phyloP scores from a whole-genome alignment of 306 rosid species.

The Nissolia schottii region DNA sequence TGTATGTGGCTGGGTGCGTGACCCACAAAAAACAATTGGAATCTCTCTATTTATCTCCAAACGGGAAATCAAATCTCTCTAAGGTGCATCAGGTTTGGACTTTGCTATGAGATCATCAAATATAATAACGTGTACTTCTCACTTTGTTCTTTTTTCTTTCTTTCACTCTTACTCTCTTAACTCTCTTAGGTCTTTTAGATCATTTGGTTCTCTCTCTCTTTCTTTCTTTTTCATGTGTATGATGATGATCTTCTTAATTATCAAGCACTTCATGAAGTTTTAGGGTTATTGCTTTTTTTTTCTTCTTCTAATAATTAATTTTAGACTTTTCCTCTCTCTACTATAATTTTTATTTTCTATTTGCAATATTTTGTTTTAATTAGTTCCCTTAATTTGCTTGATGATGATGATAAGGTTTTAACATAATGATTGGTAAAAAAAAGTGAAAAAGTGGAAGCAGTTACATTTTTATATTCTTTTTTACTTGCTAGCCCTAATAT shows the following conservation, averaged over 20 bases:
- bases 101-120: neutral
- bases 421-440: conserved; percentile 11
- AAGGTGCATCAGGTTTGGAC: neutral
- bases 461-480: neutral
- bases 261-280: neutral
- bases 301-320: neutral
- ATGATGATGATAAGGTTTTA: neutral
- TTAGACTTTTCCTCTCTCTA: neutral
- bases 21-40: conserved; percentile 2
- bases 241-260: conserved; percentile 16
- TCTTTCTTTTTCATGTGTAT: neutral
- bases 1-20: no score
- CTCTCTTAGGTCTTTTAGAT: conserved; percentile 10
- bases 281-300: neutral
- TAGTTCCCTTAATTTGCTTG: neutral
- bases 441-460: neutral
- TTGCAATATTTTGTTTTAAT: neutral
- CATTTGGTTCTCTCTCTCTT: neutral
- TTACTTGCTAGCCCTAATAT: conserved; percentile 16
- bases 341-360: neutral
- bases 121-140: neutral
- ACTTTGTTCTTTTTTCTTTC: conserved; percentile 2
- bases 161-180: no score
- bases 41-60: neutral
- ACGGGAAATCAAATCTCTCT: neutral